A percentile compares a stretch with the other conserved stretches of the same genome.
Evolutionary conservation across 176 grass and related monocot species (phyloP).

Genomic region (Triticum aestivum): IWGSC_CS_RefSeq_v2.1 NC_057802.1:311201694-311202193

Average conservation of each 20-base stretch:
- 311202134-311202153: slow-evolving; percentile 20
- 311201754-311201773: slow-evolving; percentile 83
- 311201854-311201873: slow-evolving; percentile 83
- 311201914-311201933: slow-evolving; percentile 3
- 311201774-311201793: slow-evolving; percentile 92
- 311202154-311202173: not conserved
- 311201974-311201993: slow-evolving; percentile 12
- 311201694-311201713: not conserved
- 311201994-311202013: not conserved
- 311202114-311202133: not conserved
- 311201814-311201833: slow-evolving; percentile 84
- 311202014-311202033: not conserved
- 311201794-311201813: slow-evolving; percentile 80
- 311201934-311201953: not conserved
- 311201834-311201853: slow-evolving; percentile 89
- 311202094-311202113: not conserved
- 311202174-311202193: not conserved
- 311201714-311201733: not conserved
- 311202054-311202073: not conserved
- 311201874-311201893: slow-evolving; percentile 76
- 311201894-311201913: slow-evolving; percentile 35
- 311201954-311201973: slow-evolving; percentile 3
- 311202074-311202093: not conserved
- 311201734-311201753: not conserved
- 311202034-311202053: not conserved